Conservation (phyloP, 108 stramenopile species). For the Fragilaria crotonensis region DNA sequence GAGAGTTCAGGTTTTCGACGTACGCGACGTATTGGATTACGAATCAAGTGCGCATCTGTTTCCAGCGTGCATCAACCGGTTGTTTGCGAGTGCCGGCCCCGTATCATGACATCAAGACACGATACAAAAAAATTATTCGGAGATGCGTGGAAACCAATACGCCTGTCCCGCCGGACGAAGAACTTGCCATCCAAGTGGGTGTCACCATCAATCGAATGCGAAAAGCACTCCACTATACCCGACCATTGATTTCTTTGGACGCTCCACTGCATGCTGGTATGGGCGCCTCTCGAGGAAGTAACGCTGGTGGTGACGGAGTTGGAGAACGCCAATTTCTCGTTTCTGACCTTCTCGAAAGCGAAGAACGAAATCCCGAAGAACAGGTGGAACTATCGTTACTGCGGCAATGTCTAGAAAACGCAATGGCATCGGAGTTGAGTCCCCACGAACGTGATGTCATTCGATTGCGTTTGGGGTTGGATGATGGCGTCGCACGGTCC, state of each 20-base stretch:
- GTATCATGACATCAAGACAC: constrained; percentile 42
- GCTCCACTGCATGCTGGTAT: constrained; percentile 24
- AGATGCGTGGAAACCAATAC: constrained; percentile 23
- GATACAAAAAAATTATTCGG: constrained; percentile 48
- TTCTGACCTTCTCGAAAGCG: constrained; percentile 9
- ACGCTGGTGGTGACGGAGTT: constrained; percentile 31
- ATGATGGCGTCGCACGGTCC: constrained; percentile 61
- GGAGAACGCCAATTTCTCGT: constrained; percentile 24
- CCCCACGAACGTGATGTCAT: constrained; percentile 79
- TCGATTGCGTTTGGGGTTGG: constrained; percentile 69
- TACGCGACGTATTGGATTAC: constrained; percentile 86
- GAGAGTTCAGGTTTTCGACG: constrained; percentile 65
- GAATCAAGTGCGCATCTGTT: constrained; percentile 53
- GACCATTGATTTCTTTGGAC: constrained; percentile 44
- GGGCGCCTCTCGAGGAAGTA: constrained; percentile 46
- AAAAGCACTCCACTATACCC: constrained; percentile 53
- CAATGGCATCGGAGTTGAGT: constrained; percentile 67
- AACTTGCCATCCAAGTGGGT: constrained; percentile 41
- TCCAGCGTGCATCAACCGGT: constrained; percentile 48
- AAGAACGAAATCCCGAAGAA: constrained; percentile 51
- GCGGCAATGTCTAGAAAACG: constrained; percentile 71
- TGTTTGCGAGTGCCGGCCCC: constrained; percentile 51
- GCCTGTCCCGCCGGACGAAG: constrained; percentile 27
- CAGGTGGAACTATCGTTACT: constrained; percentile 70
- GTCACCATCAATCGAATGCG: constrained; percentile 36